phyloP scores from a whole-genome alignment of 2,329 filamentous ascomycete species.

The Monosporascus sp. region DNA sequence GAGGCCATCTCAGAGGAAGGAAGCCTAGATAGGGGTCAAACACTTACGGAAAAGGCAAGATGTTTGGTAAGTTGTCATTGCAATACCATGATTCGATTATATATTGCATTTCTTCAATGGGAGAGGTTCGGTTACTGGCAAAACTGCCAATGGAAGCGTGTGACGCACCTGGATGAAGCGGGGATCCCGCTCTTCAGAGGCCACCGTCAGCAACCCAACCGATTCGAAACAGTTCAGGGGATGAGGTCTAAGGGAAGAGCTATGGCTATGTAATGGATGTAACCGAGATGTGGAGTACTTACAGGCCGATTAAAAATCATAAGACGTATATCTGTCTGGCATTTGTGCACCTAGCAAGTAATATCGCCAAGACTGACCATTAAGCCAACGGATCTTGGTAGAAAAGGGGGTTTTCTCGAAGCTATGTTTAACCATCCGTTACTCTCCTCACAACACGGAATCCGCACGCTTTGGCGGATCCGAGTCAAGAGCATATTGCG shows the following conservation, averaged over 20 bases:
- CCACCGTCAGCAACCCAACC: background rate
- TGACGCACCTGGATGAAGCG: slow-evolving; percentile 18
- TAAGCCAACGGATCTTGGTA: slow-evolving; percentile 9
- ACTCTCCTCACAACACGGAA: slow-evolving; percentile 27
- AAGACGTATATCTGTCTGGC: slow-evolving; percentile 29
- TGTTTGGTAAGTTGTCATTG: slow-evolving; percentile 40
- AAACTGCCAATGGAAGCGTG: no score
- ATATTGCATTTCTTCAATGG: slow-evolving; percentile 20
- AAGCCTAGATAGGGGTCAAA: no score
- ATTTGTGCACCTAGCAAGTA: slow-evolving; percentile 26
- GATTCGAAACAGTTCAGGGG: background rate
- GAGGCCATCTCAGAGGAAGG: no score
- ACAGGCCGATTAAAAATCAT: slow-evolving; percentile 29
- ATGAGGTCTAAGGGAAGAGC: background rate
- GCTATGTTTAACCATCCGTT: background rate
- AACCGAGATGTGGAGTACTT: background rate
- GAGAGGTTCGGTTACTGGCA: no score
- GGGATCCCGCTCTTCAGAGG: slow-evolving; percentile 13
- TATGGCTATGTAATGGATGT: background rate
- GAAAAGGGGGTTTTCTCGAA: background rate
- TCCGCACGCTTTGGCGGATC: slow-evolving; percentile 32
- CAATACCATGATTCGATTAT: slow-evolving; percentile 33
- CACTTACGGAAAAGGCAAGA: slow-evolving; percentile 28
- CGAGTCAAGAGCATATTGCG: slow-evolving; percentile 30
- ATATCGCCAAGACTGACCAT: slow-evolving; percentile 28